Evolutionary conservation across 176 grass and related monocot species (phyloP).

Genomic region (Triticum aestivum): IWGSC_CS_RefSeq_v2.1 NC_057796.1:249907905-249908404

Average conservation of each 20-base stretch:
- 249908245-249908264: conserved; percentile 77
- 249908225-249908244: conserved; percentile 59
- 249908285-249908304: conserved; percentile 41
- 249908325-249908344: conserved; percentile 43
- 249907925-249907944: conserved; percentile 15
- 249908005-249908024: conserved; percentile 33
- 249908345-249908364: conserved; percentile 57
- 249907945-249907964: conserved; percentile 29
- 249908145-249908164: conserved; percentile 79
- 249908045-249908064: conserved; percentile 67
- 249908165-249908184: conserved; percentile 54
- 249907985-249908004: conserved; percentile 31
- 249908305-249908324: conserved; percentile 35
- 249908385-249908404: conserved; percentile 37
- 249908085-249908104: neutral
- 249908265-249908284: conserved; percentile 42
- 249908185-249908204: conserved; percentile 53
- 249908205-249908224: conserved; percentile 62
- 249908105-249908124: conserved; percentile 81
- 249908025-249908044: conserved; percentile 46
- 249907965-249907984: conserved; percentile 52
- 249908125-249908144: conserved; percentile 61
- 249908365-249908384: conserved; percentile 79
- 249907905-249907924: conserved; percentile 35
- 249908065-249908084: conserved; percentile 44